Evolutionary conservation across 441 rosid genomes (phyloP).

Genomic region (Brassica balearica): DNA sequence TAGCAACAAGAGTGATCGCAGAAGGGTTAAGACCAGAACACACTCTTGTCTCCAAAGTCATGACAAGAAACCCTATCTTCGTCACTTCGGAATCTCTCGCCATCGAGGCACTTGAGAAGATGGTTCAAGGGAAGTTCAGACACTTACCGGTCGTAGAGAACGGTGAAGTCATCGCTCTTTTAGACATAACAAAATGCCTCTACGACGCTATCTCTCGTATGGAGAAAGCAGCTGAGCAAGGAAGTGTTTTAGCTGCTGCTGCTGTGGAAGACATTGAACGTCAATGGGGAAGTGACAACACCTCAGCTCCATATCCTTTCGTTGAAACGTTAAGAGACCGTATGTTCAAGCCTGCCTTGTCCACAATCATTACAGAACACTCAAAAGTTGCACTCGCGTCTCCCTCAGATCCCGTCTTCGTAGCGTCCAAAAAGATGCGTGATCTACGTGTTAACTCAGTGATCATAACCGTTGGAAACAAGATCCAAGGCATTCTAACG

Average conservation of each 20-base stretch:
- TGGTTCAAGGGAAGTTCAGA: conserved; percentile 81
- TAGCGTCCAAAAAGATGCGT: conserved; percentile 86
- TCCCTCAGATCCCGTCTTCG: conserved; percentile 83
- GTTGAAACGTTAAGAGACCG: conserved; percentile 90
- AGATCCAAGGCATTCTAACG: conserved; percentile 84
- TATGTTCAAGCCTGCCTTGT: conserved; percentile 94
- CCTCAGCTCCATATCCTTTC: conserved; percentile 71
- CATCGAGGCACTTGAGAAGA: conserved; percentile 94
- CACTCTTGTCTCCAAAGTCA: conserved; percentile 82
- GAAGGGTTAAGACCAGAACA: conserved; percentile 95
- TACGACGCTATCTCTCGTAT: conserved; percentile 92
- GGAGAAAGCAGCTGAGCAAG: conserved; percentile 99
- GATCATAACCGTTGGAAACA: conserved; percentile 68
- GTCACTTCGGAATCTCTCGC: conserved; percentile 86
- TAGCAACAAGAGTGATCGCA: conserved; percentile 82
- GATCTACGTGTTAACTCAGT: conserved; percentile 81
- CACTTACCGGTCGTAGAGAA: conserved; percentile 66
- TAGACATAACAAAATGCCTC: conserved; percentile 92
- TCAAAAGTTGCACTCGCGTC: conserved; percentile 73
- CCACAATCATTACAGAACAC: conserved; percentile 77
- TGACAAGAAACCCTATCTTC: conserved; percentile 92
- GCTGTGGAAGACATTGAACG: conserved; percentile 96
- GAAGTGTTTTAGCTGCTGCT: conserved; percentile 86
- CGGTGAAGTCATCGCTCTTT: conserved; percentile 94
- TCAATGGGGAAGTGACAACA: conserved; percentile 74